Evolutionary conservation across 768 basidiomycete species (phyloP), one percentile per base, ranked within the genome.

Genomic region (Boletus huronensis): DNA sequence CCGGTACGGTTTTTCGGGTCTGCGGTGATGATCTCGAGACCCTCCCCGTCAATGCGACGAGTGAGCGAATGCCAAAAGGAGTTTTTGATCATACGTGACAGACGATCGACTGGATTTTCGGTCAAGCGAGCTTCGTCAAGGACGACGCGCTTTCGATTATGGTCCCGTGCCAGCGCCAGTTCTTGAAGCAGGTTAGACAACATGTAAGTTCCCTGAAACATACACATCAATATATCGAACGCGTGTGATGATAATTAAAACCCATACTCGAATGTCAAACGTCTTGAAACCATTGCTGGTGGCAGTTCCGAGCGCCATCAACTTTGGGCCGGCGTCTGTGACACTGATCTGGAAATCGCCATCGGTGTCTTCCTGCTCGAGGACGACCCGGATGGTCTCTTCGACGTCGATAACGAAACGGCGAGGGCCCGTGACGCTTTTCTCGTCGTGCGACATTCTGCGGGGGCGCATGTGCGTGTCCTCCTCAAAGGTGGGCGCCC

Each of bases 31-130:
- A 95, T 92, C 71, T 98, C 96, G 26, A 99, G 80, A 3, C 96
- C 96, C 52, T 98, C 94, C 1, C 93, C 94, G 67, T 99, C 97
- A 62, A 98, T 98, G 39, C 95, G 85, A 48, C 96, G 84, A 2
- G 97, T 99, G 50, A 99, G 79, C 7, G 94, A 91, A 69, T 97
- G 91, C 96, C 96, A 99, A 77, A 99, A 99, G 3, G 93, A 95
- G 72, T 94, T 84, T 70, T 86, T 88, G 74, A 98, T 98, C 96
- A 98, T 98, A 58, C 96, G 85, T 21, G 91, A 94, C 41, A 99
- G 80, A 40, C 96, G 88, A 71, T 95, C 93, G 48, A 99, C 96
- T 0, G 96, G 96, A 69, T 98, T 98, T 75, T 99, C 96, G 0
- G 90, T 92, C 48, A 99, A 79, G 58, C 96, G 89, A n/a, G 93